phyloP scores from a whole-genome alignment of 2,329 filamentous ascomycete species.

The Aspergillus versicolor region DNA sequence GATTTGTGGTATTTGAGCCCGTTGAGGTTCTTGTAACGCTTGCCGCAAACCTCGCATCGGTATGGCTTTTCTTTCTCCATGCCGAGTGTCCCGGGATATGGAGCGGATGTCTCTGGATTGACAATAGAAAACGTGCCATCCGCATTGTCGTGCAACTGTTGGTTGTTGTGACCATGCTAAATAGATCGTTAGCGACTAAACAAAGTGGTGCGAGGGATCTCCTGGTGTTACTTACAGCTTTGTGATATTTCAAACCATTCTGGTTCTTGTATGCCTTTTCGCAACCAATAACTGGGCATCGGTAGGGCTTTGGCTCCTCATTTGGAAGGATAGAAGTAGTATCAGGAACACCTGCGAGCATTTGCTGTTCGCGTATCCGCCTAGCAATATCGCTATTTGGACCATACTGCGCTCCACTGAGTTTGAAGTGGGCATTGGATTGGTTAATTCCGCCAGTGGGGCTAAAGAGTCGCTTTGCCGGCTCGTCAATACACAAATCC shows the following conservation, averaged over 20 bases:
- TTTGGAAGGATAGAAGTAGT: slow-evolving; percentile 54
- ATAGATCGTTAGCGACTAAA: slow-evolving; percentile 4
- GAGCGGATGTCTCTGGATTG: slow-evolving; percentile 88
- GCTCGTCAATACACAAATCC: slow-evolving; percentile 78
- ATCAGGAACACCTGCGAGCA: slow-evolving; percentile 57
- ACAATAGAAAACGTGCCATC: slow-evolving; percentile 98
- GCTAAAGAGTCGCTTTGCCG: slow-evolving; percentile 89
- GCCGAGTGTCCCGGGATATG: slow-evolving; percentile 93
- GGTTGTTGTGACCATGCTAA: slow-evolving; percentile 88
- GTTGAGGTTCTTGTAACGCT: slow-evolving; percentile 98
- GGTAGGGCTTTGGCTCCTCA: slow-evolving; percentile 96
- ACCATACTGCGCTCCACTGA: slow-evolving; percentile 73
- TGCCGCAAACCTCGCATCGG: slow-evolving; percentile 93
- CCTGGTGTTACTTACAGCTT: slow-evolving; percentile 54
- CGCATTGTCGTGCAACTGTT: slow-evolving; percentile 92
- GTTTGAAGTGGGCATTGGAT: slow-evolving; percentile 70
- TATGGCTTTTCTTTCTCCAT: slow-evolving; percentile 99
- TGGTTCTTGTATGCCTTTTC: slow-evolving; percentile 99
- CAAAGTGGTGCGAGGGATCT: not conserved
- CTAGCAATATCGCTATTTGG: slow-evolving; percentile 73
- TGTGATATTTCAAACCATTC: slow-evolving; percentile 92
- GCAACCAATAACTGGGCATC: slow-evolving; percentile 95
- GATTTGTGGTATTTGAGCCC: slow-evolving; percentile 92
- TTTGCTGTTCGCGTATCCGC: slow-evolving; percentile 63
- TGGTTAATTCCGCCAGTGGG: slow-evolving; percentile 70